Percentiles rank a stretch among this genome's conserved stretches.
Conservation (phyloP, 208 protist genomes). For the Wallacemonas collosoma region DNA sequence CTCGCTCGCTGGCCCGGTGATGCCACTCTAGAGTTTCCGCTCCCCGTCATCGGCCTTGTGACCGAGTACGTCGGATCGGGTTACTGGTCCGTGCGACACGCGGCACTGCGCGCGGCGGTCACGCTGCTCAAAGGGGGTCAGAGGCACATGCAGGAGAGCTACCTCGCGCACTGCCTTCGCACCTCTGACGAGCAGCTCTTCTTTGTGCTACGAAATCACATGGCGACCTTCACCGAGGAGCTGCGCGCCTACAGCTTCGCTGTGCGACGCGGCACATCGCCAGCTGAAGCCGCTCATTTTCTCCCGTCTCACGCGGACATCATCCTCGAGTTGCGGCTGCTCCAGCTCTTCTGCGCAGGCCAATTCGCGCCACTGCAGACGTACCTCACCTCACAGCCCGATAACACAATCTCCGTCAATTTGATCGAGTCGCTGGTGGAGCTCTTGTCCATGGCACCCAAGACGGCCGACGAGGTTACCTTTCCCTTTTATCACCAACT, state of each 20-base stretch:
- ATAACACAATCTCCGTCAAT: conserved; percentile 61
- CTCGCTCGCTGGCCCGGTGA: conserved; percentile 42
- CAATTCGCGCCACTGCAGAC: conserved; percentile 62
- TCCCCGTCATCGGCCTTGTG: conserved; percentile 42
- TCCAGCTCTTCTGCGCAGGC: conserved; percentile 70
- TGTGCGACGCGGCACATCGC: conserved; percentile 25
- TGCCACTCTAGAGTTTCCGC: conserved; percentile 34
- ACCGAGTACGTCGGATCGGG: conserved; percentile 35
- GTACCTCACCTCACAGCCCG: conserved; percentile 58
- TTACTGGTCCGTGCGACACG: conserved; percentile 30
- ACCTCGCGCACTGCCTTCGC: conserved; percentile 35
- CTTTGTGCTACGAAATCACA: conserved; percentile 45
- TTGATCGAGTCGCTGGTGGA: conserved; percentile 61
- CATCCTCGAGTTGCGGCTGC: conserved; percentile 45
- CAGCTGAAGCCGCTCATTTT: conserved; percentile 29
- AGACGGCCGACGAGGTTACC: conserved; percentile 39
- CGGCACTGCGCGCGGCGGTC: conserved; percentile 33
- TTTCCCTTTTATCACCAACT: conserved; percentile 45
- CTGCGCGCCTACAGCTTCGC: conserved; percentile 30
- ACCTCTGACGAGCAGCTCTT: conserved; percentile 48
- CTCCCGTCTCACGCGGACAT: conserved; percentile 29
- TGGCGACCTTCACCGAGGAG: conserved; percentile 35
- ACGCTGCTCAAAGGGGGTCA: conserved; percentile 42
- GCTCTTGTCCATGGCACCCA: conserved; percentile 41
- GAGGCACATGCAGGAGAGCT: conserved; percentile 54